Conservation (phyloP, 345 rosid species). For the Anacardium occidentale region DNA sequence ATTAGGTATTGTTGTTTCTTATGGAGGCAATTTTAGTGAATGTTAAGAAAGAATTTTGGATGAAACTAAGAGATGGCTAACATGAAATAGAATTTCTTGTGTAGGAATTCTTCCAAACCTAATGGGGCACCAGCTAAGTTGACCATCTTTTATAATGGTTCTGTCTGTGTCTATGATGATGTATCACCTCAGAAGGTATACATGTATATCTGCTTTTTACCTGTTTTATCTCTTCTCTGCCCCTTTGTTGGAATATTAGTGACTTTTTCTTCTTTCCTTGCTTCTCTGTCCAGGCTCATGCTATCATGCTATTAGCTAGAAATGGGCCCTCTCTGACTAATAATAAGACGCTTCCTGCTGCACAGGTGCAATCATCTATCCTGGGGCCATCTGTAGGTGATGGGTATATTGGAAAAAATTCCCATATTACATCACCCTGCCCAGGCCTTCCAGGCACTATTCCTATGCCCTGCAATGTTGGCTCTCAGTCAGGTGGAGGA, state of each 20-base stretch:
- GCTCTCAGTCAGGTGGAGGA: constrained; percentile 38
- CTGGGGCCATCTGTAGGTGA: constrained; percentile 37
- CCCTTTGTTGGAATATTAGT: not conserved
- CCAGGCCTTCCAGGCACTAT: constrained; percentile 38
- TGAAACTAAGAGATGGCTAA: not conserved
- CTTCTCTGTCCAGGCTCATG: constrained; percentile 56
- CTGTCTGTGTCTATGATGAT: constrained; percentile 66
- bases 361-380: constrained; percentile 37
- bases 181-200: constrained; percentile 68
- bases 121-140: constrained; percentile 52
- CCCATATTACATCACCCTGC: constrained; percentile 21
- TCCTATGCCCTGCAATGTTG: constrained; percentile 44
- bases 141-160: constrained; percentile 73
- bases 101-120: constrained; percentile 49
- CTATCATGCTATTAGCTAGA: constrained; percentile 77
- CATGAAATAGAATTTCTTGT: constrained; percentile 21
- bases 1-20: constrained; percentile 46
- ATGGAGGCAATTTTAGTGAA: not conserved
- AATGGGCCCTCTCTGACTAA: constrained; percentile 47
- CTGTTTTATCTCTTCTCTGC: not conserved
- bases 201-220: not conserved
- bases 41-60: not conserved
- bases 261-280: constrained; percentile 22
- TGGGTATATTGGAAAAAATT: constrained; percentile 15
- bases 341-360: constrained; percentile 33